Evolutionary conservation across 2,329 filamentous ascomycete genomes (phyloP).

Genomic region (Diplodia scrobiculata): DNA sequence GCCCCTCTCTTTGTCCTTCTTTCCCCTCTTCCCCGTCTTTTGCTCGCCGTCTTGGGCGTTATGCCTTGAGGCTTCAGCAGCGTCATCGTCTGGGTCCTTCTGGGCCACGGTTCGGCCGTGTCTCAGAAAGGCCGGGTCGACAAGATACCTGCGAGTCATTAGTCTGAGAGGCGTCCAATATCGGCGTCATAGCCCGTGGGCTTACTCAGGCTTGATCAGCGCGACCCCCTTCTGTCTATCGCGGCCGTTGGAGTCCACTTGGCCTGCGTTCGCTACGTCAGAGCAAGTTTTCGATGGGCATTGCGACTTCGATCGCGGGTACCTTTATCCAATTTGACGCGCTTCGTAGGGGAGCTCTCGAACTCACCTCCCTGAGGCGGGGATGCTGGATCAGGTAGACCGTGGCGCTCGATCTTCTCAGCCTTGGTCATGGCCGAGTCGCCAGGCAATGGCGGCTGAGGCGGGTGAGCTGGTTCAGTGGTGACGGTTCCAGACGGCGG

Average conservation of each 20-base stretch:
- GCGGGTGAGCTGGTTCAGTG: slow-evolving; percentile 38
- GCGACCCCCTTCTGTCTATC: slow-evolving; percentile 59
- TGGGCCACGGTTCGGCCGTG: slow-evolving; percentile 29
- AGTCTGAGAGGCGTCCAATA: slow-evolving; percentile 15
- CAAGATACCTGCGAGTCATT: slow-evolving; percentile 38
- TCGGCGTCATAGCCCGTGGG: slow-evolving; percentile 31
- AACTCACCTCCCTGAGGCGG: slow-evolving; percentile 37
- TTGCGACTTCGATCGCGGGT: slow-evolving; percentile 15
- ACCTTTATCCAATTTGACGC: slow-evolving; percentile 24
- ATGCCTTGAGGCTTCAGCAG: slow-evolving; percentile 59
- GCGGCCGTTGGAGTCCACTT: slow-evolving; percentile 3
- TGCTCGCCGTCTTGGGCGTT: slow-evolving; percentile 46
- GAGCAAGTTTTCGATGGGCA: slow-evolving; percentile 5
- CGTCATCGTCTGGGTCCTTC: slow-evolving; percentile 55
- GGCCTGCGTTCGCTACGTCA: slow-evolving; percentile 19
- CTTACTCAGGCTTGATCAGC: slow-evolving; percentile 72
- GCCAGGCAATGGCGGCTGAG: slow-evolving; percentile 39
- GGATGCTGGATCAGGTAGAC: slow-evolving; percentile 31
- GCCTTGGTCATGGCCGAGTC: slow-evolving; percentile 47
- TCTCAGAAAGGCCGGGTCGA: slow-evolving; percentile 38
- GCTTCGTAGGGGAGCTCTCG: slow-evolving; percentile 39
- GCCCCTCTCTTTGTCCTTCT: slow-evolving; percentile 64
- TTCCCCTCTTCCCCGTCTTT: slow-evolving; percentile 50
- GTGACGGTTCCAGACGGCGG: slow-evolving; percentile 20
- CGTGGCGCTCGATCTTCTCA: slow-evolving; percentile 46